These are phyloP conservation scores for Adansonia digitata DNA, from an alignment of 345 rosid species.

Conservation along the genomic window DNA sequence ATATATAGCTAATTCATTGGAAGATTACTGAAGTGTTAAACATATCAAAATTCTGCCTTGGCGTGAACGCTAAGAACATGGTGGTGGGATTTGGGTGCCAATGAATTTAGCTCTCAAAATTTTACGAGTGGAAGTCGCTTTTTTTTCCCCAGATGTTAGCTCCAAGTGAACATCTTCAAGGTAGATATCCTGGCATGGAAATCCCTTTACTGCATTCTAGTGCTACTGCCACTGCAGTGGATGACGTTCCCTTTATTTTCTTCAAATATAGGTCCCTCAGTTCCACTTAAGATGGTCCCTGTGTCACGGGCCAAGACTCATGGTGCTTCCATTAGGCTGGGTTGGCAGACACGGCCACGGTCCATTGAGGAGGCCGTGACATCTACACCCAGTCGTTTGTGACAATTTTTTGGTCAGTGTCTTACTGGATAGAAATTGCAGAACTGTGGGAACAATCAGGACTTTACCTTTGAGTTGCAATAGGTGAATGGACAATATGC, in stretches of 20 bases:
- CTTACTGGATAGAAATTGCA: too few relatives aligned
- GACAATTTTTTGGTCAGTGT: too few relatives aligned
- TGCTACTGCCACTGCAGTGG: conserved; percentile 30
- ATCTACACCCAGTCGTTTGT: neutral
- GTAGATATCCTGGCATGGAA: conserved; percentile 31
- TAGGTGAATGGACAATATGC: conserved; percentile 47
- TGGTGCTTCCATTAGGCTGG: too few relatives aligned
- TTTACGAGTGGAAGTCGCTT: conserved; percentile 40
- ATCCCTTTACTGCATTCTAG: conserved; percentile 27
- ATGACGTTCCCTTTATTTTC: conserved; percentile 35
- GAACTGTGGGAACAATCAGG: neutral
- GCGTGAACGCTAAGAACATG: conserved; percentile 31
- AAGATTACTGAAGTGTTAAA: too few relatives aligned
- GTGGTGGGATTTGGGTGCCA: conserved; percentile 55
- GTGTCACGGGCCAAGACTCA: too few relatives aligned
- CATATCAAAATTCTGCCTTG: neutral
- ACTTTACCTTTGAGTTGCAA: conserved; percentile 35
- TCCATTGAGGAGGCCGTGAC: too few relatives aligned
- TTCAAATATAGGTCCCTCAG: conserved; percentile 27
- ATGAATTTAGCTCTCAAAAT: conserved; percentile 46
- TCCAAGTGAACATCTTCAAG: conserved; percentile 49
- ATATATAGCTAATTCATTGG: too few relatives aligned
- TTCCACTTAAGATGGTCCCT: conserved; percentile 31
- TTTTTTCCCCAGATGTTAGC: conserved; percentile 30
- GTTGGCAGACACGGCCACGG: too few relatives aligned